A percentile compares a stretch with the other conserved stretches of the same genome.
phyloP scores from a whole-genome alignment of 495 filamentous ascomycete species.

The Penicillium flavigenum region DNA sequence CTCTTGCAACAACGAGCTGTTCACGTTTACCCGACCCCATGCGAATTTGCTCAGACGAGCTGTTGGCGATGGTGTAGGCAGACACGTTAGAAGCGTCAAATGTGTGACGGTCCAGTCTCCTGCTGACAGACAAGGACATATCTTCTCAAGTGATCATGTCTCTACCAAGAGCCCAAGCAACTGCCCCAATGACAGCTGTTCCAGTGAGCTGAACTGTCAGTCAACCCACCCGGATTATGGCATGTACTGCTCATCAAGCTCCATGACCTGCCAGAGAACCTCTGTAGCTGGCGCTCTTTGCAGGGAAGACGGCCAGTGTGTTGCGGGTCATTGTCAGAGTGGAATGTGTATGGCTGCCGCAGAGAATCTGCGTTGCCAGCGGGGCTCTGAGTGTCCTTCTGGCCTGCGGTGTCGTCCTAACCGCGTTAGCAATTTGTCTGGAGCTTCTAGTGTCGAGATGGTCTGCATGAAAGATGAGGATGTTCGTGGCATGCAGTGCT shows the following conservation, averaged over 20 bases:
- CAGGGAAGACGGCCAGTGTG: neutral
- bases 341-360: neutral
- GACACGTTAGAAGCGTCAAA: neutral
- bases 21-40: constrained; percentile 9
- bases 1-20: constrained; percentile 1
- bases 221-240: neutral
- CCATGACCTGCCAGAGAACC: neutral
- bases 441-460: neutral
- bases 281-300: neutral
- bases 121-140: neutral
- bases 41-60: neutral
- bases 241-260: neutral
- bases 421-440: neutral
- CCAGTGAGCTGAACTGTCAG: neutral
- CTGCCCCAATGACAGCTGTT: constrained; percentile 5
- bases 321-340: neutral
- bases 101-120: neutral
- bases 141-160: neutral
- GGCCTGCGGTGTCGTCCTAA: neutral
- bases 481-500: neutral
- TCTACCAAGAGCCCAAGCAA: constrained; percentile 2
- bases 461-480: constrained; percentile 4
- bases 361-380: neutral
- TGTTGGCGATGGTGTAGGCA: neutral
- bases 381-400: neutral